Conservation (phyloP, 1,139 yeast species). For the Geotrichum europaeum region DNA sequence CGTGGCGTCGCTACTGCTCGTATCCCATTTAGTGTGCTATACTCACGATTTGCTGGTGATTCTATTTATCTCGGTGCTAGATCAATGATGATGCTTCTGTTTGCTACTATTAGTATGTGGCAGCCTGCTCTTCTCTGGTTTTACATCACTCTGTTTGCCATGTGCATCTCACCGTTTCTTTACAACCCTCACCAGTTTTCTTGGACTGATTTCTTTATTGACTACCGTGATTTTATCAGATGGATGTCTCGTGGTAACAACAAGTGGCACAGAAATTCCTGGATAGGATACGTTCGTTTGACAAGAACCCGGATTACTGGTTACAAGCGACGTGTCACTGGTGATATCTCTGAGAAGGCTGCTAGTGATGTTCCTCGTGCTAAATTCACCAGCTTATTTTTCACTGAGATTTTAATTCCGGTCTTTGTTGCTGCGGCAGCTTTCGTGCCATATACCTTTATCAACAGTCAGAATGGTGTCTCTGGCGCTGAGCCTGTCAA, state of each 20-base stretch:
- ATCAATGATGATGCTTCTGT: slow-evolving; percentile 77
- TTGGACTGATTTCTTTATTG: slow-evolving; percentile 97
- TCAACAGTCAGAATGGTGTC: slow-evolving; percentile 97
- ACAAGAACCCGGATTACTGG: slow-evolving; percentile 97
- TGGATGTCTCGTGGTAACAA: slow-evolving; percentile 99
- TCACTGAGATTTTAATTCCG: slow-evolving; percentile 85
- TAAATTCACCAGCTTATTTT: slow-evolving; percentile 75
- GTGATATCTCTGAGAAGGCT: slow-evolving; percentile 85
- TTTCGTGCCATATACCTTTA: slow-evolving; percentile 84
- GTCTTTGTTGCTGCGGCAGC: slow-evolving; percentile 82
- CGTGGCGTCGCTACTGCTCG: slow-evolving; percentile 99
- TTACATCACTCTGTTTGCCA: slow-evolving; percentile 91
- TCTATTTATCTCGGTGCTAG: slow-evolving; percentile 96
- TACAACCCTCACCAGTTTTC: slow-evolving; percentile 99
- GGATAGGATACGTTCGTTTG: slow-evolving; percentile 96
- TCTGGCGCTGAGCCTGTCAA: slow-evolving; percentile 52
- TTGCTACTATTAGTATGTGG: slow-evolving; percentile 93
- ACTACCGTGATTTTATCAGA: slow-evolving; percentile 95
- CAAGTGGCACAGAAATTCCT: slow-evolving; percentile 98
- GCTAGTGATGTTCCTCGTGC: slow-evolving; percentile 96
- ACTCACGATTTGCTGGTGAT: slow-evolving; percentile 94
- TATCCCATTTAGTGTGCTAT: slow-evolving; percentile 91
- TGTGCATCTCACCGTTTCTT: slow-evolving; percentile 87
- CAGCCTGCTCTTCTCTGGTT: slow-evolving; percentile 96
- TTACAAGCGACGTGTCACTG: slow-evolving; percentile 84